These are phyloP conservation scores for Polygonum maritimum DNA, from an alignment of 148 eudicot species.

Conservation along the genomic window DNA sequence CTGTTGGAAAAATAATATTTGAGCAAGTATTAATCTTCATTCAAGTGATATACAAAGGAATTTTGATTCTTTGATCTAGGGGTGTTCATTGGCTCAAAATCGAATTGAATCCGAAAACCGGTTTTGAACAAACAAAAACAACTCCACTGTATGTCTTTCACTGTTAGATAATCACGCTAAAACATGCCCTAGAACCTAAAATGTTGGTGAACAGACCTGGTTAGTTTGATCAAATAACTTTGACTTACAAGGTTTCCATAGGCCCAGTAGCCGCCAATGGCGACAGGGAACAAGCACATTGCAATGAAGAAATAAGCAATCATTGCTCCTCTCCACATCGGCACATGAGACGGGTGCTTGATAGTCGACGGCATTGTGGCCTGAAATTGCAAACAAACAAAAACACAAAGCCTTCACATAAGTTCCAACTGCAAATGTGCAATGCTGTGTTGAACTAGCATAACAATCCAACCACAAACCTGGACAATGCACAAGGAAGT, in stretches of 20 bases:
- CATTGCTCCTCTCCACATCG: conserved; percentile 99
- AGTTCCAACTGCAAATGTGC: not conserved
- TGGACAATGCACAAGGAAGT: conserved; percentile 93
- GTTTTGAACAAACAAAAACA: too few relatives aligned
- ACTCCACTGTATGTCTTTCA: too few relatives aligned
- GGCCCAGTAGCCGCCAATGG: conserved; percentile 98
- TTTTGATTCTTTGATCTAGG: too few relatives aligned
- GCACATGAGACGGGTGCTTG: conserved; percentile 97
- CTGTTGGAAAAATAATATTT: conserved; percentile 23
- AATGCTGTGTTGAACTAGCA: not conserved
- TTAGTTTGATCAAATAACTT: not conserved
- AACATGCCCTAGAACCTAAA: too few relatives aligned
- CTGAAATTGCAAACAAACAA: conserved; percentile 21
- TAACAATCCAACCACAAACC: conserved; percentile 25
- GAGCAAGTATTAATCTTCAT: not conserved
- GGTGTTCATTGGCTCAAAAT: too few relatives aligned
- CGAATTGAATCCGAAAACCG: too few relatives aligned
- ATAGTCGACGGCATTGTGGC: conserved; percentile 98
- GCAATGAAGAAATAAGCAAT: conserved; percentile 91
- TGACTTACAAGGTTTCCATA: conserved; percentile 88
- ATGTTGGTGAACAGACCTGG: too few relatives aligned
- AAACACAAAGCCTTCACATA: not conserved
- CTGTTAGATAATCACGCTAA: too few relatives aligned
- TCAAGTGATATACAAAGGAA: not conserved
- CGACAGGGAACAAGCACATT: conserved; percentile 87